phyloP scores from a whole-genome alignment of 345 rosid species.

The Aethionema arabicum region DNA sequence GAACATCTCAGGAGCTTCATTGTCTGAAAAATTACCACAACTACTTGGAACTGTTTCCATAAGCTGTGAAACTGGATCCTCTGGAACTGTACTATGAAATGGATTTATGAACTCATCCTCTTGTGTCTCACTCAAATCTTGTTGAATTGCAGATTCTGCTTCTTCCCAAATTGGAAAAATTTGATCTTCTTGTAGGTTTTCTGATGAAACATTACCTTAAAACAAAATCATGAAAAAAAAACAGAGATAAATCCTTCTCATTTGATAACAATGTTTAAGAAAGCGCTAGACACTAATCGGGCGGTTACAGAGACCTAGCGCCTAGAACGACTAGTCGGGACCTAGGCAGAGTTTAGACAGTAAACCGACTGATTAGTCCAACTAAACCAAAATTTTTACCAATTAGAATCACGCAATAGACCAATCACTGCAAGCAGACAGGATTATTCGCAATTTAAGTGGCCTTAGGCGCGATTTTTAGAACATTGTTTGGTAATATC shows the following conservation, averaged over 20 bases:
- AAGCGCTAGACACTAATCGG: too few species aligned
- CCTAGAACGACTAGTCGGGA: too few species aligned
- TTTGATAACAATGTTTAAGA: background rate
- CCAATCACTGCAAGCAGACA: too few species aligned
- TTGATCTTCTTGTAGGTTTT: conserved; percentile 17
- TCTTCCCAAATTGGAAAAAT: conserved; percentile 35
- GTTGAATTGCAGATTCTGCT: conserved; percentile 22
- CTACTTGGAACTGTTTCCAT: conserved; percentile 55
- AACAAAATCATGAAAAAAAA: background rate
- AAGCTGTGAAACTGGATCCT: conserved; percentile 61
- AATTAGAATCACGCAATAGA: too few species aligned
- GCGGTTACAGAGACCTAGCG: too few species aligned
- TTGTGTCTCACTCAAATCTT: conserved; percentile 21
- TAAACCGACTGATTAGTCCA: too few species aligned
- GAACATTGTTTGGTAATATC: background rate
- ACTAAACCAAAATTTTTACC: too few species aligned
- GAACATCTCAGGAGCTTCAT: conserved; percentile 63
- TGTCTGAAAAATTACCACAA: conserved; percentile 33
- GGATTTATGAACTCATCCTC: conserved; percentile 36
- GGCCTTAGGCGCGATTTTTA: too few species aligned
- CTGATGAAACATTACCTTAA: conserved; percentile 20
- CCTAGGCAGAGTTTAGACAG: too few species aligned
- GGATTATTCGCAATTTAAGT: too few species aligned
- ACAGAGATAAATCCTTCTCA: conserved; percentile 9
- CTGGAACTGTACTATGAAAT: conserved; percentile 31